Conservation (phyloP, 139 green algal species). For the Chlamydomonas incerta region DNA sequence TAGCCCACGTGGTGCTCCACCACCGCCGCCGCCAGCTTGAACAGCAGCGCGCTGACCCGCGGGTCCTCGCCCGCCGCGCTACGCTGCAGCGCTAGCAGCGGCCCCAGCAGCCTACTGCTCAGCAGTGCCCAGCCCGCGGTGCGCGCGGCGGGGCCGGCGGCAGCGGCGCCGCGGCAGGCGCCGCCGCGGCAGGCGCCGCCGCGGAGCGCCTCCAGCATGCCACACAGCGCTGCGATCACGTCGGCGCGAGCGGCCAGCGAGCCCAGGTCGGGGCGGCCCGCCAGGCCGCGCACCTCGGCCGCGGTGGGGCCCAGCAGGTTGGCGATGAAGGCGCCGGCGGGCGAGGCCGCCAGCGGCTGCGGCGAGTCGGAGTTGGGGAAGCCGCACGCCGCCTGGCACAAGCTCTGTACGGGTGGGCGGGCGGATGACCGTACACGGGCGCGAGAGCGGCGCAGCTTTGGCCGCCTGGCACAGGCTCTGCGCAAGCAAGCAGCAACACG, state of each 20-base stretch:
- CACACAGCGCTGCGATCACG: constrained; percentile 49
- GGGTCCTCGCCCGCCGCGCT: constrained; percentile 46
- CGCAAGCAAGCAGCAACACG: constrained; percentile 62
- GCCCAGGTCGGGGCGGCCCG: constrained; percentile 17
- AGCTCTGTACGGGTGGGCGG: constrained; percentile 14
- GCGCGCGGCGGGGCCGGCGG: background rate
- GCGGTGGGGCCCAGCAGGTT: constrained; percentile 41
- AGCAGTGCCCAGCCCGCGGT: constrained; percentile 39
- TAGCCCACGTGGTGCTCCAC: constrained; percentile 80
- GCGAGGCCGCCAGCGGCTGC: too few relatives aligned
- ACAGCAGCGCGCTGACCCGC: constrained; percentile 67
- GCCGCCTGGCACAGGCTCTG: constrained; percentile 24
- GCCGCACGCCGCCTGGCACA: constrained; percentile 13
- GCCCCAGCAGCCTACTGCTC: constrained; percentile 41
- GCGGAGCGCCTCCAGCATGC: constrained; percentile 77
- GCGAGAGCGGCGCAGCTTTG: too few relatives aligned
- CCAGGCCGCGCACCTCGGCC: constrained; percentile 44
- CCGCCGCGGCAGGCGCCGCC: too few relatives aligned
- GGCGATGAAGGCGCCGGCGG: constrained; percentile 30
- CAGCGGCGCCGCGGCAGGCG: background rate
- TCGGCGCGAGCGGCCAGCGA: background rate
- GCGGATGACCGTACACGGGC: too few relatives aligned
- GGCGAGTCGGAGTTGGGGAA: background rate
- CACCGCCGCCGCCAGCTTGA: constrained; percentile 84
- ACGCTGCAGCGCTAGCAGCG: constrained; percentile 58